Base-by-base conservation (phyloP, 176 grass and related monocot genomes). In the Cocos nucifera region DNA sequence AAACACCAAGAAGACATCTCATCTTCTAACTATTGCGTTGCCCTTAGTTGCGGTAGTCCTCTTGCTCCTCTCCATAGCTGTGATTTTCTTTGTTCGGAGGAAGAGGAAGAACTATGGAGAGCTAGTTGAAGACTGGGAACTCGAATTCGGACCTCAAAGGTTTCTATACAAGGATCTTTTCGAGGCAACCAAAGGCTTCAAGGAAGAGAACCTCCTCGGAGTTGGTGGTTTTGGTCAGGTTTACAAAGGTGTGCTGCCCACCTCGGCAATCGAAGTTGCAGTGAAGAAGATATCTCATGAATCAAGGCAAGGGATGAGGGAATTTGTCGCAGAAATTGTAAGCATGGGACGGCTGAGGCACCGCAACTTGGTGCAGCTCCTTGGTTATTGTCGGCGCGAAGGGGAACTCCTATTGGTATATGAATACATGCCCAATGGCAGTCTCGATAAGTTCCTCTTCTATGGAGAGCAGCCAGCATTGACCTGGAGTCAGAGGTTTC, bases 301-400 rank as follows among this genome's bases (percentile, higher is more conserved):
- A 0, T 94, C 89, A 17, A 70, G 50, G 64, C 89, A 94, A 75
- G 89, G 89, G 24, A 19, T 94, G 7, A 75, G 75, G 23, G 89
- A 94, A 69, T 94, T 94, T 69, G 59, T 94, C 0, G 67, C 89
- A 1, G 89, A 88, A 75, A 77, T 94, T 30, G 84, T 51, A 3
- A 94, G 84, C 81, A 84, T 94, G 77, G 84, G 84, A 48, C 78
- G 71, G 26, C 69, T 94, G 19, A 80, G 84, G 51, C 89, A 94
- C 44, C 89, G 89, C 51, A 94, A 82, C 58, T 71, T 94, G 19
- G 84, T 88, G 18, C 89, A 79, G 71, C 74, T 94, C 3, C 80
- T 82, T 12, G 89, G 89, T 15, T 94, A 87, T 69, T 88, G 89
- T 70, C 84, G 84, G 7, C 77, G 84, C 0, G 77, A 72, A 0